These are phyloP conservation scores for Mucor racemosus DNA, from an alignment of 371 early-diverging fungal genomes.

Conservation along the genomic window DNA sequence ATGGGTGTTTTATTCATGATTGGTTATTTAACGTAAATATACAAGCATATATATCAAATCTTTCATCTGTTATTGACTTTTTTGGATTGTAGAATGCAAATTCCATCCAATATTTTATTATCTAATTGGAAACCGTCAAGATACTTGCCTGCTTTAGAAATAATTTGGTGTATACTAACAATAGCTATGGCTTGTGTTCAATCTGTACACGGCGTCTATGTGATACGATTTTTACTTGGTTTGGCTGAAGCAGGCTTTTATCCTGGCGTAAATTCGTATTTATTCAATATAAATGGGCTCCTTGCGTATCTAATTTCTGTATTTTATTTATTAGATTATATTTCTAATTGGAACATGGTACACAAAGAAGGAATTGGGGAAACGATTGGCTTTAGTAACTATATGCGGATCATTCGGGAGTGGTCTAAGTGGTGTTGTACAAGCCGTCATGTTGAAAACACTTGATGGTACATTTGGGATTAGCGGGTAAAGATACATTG, in stretches of 20 bases:
- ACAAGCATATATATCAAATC: not conserved
- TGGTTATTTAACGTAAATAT: conserved; percentile 47
- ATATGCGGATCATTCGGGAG: conserved; percentile 49
- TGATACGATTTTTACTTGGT: conserved; percentile 63
- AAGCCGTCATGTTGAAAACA: conserved; percentile 51
- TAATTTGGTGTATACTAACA: conserved; percentile 61
- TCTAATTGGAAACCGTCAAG: conserved; percentile 55
- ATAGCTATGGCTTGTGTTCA: conserved; percentile 65
- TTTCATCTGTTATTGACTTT: not conserved
- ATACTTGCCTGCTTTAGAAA: conserved; percentile 58
- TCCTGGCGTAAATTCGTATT: conserved; percentile 44
- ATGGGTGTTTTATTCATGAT: conserved; percentile 47
- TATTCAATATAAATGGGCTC: not conserved
- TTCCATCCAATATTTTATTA: conserved; percentile 66
- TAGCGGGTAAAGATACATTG: conserved; percentile 40
- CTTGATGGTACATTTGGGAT: conserved; percentile 50
- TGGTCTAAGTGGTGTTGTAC: conserved; percentile 49
- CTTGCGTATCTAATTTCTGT: not conserved
- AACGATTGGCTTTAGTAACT: conserved; percentile 41
- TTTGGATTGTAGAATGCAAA: conserved; percentile 48
- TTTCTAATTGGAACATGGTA: conserved; percentile 57
- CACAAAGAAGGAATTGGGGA: conserved; percentile 53
- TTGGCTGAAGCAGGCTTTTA: conserved; percentile 67
- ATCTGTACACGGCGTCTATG: conserved; percentile 48
- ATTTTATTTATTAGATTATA: conserved; percentile 34